Evolutionary conservation across 164 flowering plant genomes (phyloP), one percentile per base, ranked within the genome.

Genomic region (Aristolochia fimbriata): DNA sequence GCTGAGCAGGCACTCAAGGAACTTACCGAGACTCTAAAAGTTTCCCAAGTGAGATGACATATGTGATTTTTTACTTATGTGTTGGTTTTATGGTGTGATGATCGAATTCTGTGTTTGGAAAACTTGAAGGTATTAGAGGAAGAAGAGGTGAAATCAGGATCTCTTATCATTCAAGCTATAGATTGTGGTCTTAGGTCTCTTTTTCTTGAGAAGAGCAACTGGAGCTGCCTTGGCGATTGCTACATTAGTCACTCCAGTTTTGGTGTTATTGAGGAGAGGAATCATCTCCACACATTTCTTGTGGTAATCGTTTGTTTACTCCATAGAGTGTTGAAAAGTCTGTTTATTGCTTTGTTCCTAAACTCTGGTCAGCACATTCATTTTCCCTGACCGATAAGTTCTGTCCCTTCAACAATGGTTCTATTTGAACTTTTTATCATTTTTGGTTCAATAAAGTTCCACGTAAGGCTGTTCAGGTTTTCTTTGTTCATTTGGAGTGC

Each of bases 141-240:
- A 24, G 68, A 59, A 43, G 63, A 65, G 57, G 46, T 59, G 51
- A 51, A 15, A 24, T 51, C 56, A 10, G 61, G 63, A 57, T 41
- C 62, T 31, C 30, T 65, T 33, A 51, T 59, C 46, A 47, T 55
- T 20, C 58, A 52, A 51, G 68, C 58, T 13, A 50, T 59, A 7
- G 68, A 65, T 30, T 65, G 58, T 49, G 54, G 58, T 25, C 54
- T 65, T 48, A 59, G 58, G 20, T 45, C 68, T 20, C 13, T 59
- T 45, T 51, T 59, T 17, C 58, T 65, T 13, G 37, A 49, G 22
- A 51, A 41, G 9, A n/a, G 21, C 20, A 62, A 51, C 49, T 65
- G 68, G 68, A 59, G 50, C 45, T 65, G 68, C 25, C 30, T 65
- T 51, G 63, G 62, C n/a, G 57, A 65, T 65, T 43, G 57, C 45